A percentile compares a stretch with the other conserved stretches of the same genome.
These are phyloP conservation scores for Proliferodiscus dingleyae DNA, from an alignment of 2,329 filamentous ascomycete species.

Conservation along the genomic window DNA sequence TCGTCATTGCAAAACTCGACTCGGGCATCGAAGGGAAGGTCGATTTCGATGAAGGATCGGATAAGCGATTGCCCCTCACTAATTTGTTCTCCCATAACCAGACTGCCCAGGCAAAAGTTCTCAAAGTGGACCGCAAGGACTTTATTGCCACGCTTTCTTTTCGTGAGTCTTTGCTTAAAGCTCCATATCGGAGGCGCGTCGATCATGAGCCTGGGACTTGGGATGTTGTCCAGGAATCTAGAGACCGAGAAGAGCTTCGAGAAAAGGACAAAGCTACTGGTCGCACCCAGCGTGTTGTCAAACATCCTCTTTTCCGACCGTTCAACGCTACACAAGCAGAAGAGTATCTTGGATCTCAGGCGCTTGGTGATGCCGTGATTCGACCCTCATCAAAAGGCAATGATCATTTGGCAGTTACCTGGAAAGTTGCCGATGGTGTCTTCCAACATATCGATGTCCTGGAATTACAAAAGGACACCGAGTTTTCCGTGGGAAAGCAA, in stretches of 20 bases:
- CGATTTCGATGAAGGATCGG: conserved; percentile 75
- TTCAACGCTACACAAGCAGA: conserved; percentile 92
- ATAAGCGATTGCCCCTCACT: conserved; percentile 63
- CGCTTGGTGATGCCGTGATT: conserved; percentile 86
- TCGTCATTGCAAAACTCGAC: conserved; percentile 89
- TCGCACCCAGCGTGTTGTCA: conserved; percentile 89
- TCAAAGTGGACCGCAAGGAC: conserved; percentile 81
- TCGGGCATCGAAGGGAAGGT: conserved; percentile 90
- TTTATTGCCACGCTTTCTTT: conserved; percentile 81
- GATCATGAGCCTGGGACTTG: conserved; percentile 77
- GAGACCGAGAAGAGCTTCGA: conserved; percentile 75
- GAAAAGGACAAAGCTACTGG: conserved; percentile 84
- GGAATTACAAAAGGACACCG: conserved; percentile 93
- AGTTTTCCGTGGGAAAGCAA: conserved; percentile 85
- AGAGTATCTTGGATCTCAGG: conserved; percentile 83
- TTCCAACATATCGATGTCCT: conserved; percentile 97
- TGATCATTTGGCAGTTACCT: conserved; percentile 92
- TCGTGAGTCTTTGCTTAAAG: conserved; percentile 72
- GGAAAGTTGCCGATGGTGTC: conserved; percentile 95
- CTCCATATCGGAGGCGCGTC: conserved; percentile 62
- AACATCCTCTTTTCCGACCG: conserved; percentile 90
- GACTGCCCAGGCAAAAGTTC: conserved; percentile 80
- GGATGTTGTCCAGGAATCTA: conserved; percentile 77
- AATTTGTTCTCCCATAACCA: conserved; percentile 75
- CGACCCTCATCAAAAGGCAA: conserved; percentile 91